Evolutionary conservation across 306 rosid genomes (phyloP).

Genomic region (Quercus parvula): DNA sequence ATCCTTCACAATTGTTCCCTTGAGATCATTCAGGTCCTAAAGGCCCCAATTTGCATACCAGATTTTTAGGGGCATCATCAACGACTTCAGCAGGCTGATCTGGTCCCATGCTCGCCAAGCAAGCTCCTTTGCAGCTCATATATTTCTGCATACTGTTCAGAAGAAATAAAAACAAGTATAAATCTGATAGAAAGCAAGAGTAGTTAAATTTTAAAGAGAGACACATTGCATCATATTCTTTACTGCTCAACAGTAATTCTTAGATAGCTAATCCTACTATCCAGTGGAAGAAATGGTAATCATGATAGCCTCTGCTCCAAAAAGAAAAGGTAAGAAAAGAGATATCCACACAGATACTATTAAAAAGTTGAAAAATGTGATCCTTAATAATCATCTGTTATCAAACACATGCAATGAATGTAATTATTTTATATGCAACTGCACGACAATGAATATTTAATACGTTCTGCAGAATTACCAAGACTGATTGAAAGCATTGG

Average conservation of each 20-base stretch:
- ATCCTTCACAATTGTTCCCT: neutral
- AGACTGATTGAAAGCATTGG: neutral
- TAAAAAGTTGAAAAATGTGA: neutral
- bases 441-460: too few relatives aligned
- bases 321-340: neutral
- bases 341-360: neutral
- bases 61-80: slow-evolving; percentile 70
- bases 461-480: neutral
- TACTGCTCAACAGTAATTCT: neutral
- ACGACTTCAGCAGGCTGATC: slow-evolving; percentile 99
- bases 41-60: slow-evolving; percentile 46
- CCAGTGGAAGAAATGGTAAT: neutral
- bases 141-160: slow-evolving; percentile 76
- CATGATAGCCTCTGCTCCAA: neutral
- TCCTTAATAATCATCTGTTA: neutral
- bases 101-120: slow-evolving; percentile 78
- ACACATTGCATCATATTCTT: neutral
- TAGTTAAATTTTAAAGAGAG: neutral
- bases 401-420: neutral
- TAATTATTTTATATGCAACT: neutral
- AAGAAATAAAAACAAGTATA: slow-evolving; percentile 9
- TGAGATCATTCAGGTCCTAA: neutral
- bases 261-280: slow-evolving; percentile 5
- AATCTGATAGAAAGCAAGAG: neutral
- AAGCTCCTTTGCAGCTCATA: slow-evolving; percentile 89